phyloP scores from a whole-genome alignment of 2,329 filamentous ascomycete species.

The Zalaria sp. region DNA sequence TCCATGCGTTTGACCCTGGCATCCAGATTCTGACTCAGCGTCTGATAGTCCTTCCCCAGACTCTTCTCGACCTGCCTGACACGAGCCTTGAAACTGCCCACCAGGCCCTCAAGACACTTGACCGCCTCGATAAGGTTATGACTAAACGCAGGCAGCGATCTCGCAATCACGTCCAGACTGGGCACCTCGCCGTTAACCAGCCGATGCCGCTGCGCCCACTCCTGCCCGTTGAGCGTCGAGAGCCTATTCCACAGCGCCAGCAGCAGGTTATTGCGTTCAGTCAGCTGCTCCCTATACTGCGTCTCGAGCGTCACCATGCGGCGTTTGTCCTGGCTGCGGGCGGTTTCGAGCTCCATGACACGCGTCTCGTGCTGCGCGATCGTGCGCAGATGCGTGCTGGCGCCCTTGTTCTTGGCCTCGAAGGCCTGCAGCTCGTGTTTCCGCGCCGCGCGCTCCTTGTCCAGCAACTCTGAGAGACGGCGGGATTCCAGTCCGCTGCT shows the following conservation, averaged over 20 bases:
- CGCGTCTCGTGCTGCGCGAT: conserved; percentile 74
- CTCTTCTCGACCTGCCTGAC: conserved; percentile 81
- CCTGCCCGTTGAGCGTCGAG: conserved; percentile 70
- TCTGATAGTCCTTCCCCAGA: conserved; percentile 81
- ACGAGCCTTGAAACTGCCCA: conserved; percentile 63
- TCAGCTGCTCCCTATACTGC: conserved; percentile 72
- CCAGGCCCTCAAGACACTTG: conserved; percentile 70
- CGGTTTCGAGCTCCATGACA: conserved; percentile 74
- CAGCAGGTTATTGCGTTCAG: conserved; percentile 77
- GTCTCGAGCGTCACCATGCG: conserved; percentile 63
- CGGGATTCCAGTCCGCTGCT: conserved; percentile 75
- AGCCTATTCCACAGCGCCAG: conserved; percentile 83
- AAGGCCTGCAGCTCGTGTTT: conserved; percentile 78
- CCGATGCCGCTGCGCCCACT: conserved; percentile 83
- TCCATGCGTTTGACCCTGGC: conserved; percentile 74
- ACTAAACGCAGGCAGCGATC: conserved; percentile 74
- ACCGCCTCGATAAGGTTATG: conserved; percentile 79
- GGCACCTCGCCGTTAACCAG: conserved; percentile 80
- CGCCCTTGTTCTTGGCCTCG: conserved; percentile 76
- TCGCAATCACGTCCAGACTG: conserved; percentile 71
- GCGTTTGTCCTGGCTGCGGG: conserved; percentile 62
- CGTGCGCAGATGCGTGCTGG: conserved; percentile 74
- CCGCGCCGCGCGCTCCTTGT: conserved; percentile 76
- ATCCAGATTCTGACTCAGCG: conserved; percentile 68
- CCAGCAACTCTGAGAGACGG: conserved; percentile 73